A percentile compares a stretch with the other conserved stretches of the same genome.
These are phyloP conservation scores for Cyclotella choctawhatcheeana DNA, from an alignment of 108 stramenopile species.

Conservation along the genomic window DNA sequence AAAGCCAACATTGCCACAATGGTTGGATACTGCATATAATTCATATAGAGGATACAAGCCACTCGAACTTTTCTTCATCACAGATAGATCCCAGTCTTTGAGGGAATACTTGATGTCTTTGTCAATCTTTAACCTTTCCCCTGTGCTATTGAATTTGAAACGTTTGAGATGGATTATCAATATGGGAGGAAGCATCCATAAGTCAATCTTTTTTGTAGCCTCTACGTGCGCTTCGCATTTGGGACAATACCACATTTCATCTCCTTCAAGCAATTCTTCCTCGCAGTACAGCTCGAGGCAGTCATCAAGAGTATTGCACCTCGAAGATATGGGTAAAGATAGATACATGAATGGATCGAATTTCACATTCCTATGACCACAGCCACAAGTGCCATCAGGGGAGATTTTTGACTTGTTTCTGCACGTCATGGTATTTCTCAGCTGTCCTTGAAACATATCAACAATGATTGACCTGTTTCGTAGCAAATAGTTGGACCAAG, in stretches of 20 bases:
- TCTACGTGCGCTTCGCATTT: slow-evolving; percentile 83
- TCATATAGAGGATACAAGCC: slow-evolving; percentile 82
- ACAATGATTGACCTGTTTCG: slow-evolving; percentile 91
- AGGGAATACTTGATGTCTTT: slow-evolving; percentile 62
- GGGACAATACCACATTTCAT: slow-evolving; percentile 83
- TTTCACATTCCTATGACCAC: slow-evolving; percentile 73
- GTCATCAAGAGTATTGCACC: slow-evolving; percentile 59
- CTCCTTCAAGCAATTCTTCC: slow-evolving; percentile 75
- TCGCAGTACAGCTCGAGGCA: slow-evolving; percentile 77
- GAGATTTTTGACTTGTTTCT: slow-evolving; percentile 23
- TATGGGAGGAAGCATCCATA: slow-evolving; percentile 93
- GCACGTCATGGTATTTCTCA: slow-evolving; percentile 85
- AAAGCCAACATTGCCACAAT: slow-evolving; percentile 85
- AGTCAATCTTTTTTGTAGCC: slow-evolving; percentile 85
- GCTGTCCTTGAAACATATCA: slow-evolving; percentile 97
- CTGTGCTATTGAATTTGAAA: slow-evolving; percentile 72
- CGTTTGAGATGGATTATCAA: slow-evolving; percentile 95
- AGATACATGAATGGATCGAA: slow-evolving; percentile 98
- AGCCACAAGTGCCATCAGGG: slow-evolving; percentile 36
- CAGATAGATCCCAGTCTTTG: slow-evolving; percentile 69
- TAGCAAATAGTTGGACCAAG: slow-evolving; percentile 86
- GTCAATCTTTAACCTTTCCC: slow-evolving; percentile 75
- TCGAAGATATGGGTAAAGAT: slow-evolving; percentile 77
- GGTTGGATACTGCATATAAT: slow-evolving; percentile 94
- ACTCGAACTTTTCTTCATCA: slow-evolving; percentile 39